Base-by-base conservation (phyloP, 2,329 filamentous ascomycete genomes). In the Aspergillus tanneri region DNA sequence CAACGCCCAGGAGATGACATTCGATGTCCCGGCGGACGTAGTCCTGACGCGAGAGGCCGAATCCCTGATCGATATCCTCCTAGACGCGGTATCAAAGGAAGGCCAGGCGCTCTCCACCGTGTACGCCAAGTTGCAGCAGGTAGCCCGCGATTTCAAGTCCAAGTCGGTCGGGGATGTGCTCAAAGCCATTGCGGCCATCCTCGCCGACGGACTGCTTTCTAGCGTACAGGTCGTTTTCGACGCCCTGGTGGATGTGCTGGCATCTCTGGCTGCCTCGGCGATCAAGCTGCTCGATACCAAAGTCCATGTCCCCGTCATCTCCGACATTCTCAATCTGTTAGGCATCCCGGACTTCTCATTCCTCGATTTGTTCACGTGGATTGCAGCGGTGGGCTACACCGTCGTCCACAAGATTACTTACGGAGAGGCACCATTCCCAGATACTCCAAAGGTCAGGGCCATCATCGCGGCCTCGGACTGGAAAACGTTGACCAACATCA, bases 241-340 rank as follows among this genome's bases (percentile, higher is more conserved):
- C n/a, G 28, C 43, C 5, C 6, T 53, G 10, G 6, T 53, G 5
- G 19, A 44, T 18, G 27, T 53, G 9, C 28, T 53, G 4, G 10
- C 24, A 8, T 18, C 5, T 8, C 3, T 53, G 1, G 39, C 47
- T 3, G 6, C 22, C 5, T n/a, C 47, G 3, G 50, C 43, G 8
- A 11, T 47, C 18, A 7, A 2, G 11, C 22, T 53, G 2, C n/a
- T 53, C 2, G 47, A 53, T 5, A 35, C 43, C 0, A 53, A 53
- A 10, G 36, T 53, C 16, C 50, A 53, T 19, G 50, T 50, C 18
- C 46, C 50, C 2, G 30, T 53, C 2, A 47, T 53, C 10, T 50
- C 50, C 4, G 47, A 46, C 2, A 47, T 50, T 19, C 40, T 53
- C 9, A 50, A 44, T 22, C 22, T 21, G 0, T 21, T 53, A 10